A percentile compares a stretch with the other conserved stretches of the same genome.
Evolutionary conservation across 805 yeast genomes (phyloP).

Genomic region (Starmerella etchellsii): DNA sequence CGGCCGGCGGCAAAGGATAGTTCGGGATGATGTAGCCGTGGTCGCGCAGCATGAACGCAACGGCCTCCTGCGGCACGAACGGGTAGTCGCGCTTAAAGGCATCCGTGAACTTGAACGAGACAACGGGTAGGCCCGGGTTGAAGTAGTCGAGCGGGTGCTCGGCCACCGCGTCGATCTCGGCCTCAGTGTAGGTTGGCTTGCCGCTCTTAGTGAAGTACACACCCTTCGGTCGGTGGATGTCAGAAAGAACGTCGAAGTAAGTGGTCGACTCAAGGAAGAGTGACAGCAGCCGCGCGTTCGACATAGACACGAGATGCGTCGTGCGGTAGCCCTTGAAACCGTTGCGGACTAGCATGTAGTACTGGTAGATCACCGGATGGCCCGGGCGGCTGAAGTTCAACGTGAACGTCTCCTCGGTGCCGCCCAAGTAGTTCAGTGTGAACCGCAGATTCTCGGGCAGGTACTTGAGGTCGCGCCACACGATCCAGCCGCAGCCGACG

Average conservation of each 20-base stretch:
- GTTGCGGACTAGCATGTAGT: constrained; percentile 58
- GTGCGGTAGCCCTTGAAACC: constrained; percentile 63
- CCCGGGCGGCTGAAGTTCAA: constrained; percentile 89
- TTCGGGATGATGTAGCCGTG: constrained; percentile 84
- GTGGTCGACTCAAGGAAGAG: constrained; percentile 50
- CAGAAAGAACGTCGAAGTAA: constrained; percentile 60
- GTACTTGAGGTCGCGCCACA: constrained; percentile 55
- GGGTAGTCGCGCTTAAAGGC: constrained; percentile 49
- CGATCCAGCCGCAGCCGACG: constrained; percentile 87
- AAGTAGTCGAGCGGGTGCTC: constrained; percentile 26
- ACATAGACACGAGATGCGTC: constrained; percentile 48
- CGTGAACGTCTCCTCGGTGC: constrained; percentile 73
- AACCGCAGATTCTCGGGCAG: constrained; percentile 65
- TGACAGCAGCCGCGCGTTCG: constrained; percentile 57
- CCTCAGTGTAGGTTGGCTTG: constrained; percentile 20
- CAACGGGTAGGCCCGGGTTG: constrained; percentile 78
- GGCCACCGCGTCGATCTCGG: constrained; percentile 21
- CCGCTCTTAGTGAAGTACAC: constrained; percentile 22
- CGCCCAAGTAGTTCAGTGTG: constrained; percentile 73
- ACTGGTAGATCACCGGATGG: constrained; percentile 78
- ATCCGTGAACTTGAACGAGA: constrained; percentile 63
- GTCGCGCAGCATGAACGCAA: constrained; percentile 60
- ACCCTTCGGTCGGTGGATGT: constrained; percentile 53
- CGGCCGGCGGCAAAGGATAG: constrained; percentile 60
- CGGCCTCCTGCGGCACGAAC: constrained; percentile 65